Percentiles rank a stretch among this genome's conserved stretches.
Conservation (phyloP, 768 basidiomycete genomes). For the Cystofilobasidium ferigula region DNA sequence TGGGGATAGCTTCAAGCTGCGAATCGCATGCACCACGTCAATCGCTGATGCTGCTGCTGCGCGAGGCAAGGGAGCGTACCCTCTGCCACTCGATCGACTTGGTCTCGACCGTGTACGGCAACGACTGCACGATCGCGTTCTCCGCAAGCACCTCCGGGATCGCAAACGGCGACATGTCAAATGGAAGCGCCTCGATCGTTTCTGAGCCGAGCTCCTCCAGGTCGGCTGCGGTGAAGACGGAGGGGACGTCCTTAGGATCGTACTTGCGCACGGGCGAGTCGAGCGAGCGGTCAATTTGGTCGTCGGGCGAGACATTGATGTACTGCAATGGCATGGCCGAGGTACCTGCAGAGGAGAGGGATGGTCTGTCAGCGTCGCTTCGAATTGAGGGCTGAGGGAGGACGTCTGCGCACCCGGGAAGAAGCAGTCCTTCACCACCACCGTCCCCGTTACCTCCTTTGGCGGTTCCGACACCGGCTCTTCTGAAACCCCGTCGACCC, state of each 20-base stretch:
- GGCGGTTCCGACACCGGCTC: background rate
- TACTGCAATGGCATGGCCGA: background rate
- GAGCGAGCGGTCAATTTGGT: background rate
- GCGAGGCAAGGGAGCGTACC: background rate
- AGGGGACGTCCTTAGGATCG: background rate
- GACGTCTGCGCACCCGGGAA: background rate
- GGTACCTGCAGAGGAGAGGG: background rate
- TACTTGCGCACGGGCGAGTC: background rate
- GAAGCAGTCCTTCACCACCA: background rate
- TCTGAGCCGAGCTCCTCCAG: background rate
- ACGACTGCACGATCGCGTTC: background rate
- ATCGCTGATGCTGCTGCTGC: background rate
- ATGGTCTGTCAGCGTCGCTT: background rate
- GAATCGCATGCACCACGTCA: background rate
- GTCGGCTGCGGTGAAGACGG: background rate
- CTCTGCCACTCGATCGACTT: background rate
- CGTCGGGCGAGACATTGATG: background rate
- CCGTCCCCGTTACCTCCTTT: background rate
- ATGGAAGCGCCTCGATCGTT: slow-evolving; percentile 10
- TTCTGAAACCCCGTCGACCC: background rate
- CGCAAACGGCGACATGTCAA: slow-evolving; percentile 13
- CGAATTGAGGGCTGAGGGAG: background rate
- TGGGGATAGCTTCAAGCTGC: slow-evolving; percentile 16
- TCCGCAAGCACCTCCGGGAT: background rate
- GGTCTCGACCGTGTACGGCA: background rate